Evolutionary conservation across 208 protist species (phyloP).

Genomic region (Polymyxa betae): DNA sequence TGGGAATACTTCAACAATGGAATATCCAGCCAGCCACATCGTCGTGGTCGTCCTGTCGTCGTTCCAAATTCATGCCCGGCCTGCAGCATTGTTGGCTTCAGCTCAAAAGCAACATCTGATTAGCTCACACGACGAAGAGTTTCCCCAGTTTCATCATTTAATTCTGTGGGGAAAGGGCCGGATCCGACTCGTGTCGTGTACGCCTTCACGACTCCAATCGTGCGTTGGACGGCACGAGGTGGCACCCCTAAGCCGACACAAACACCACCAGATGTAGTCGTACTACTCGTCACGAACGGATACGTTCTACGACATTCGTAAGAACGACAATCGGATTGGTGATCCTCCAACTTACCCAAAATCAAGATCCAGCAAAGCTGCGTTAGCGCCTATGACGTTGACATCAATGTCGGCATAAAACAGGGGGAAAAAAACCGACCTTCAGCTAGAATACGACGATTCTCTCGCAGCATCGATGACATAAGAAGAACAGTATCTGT

Average conservation of each 20-base stretch:
- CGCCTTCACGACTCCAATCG: slow-evolving; percentile 78
- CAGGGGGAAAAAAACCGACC: background rate
- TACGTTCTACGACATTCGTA: no score
- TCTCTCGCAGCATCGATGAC: background rate
- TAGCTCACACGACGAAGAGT: slow-evolving; percentile 56
- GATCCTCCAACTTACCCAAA: slow-evolving; percentile 69
- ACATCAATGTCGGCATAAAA: slow-evolving; percentile 36
- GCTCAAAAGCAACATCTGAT: slow-evolving; percentile 56
- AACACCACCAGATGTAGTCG: slow-evolving; percentile 65
- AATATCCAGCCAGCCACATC: slow-evolving; percentile 79
- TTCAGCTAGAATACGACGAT: background rate
- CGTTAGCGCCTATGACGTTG: slow-evolving; percentile 64
- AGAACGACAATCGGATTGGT: no score
- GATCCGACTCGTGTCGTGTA: slow-evolving; percentile 79
- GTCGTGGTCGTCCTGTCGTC: slow-evolving; percentile 74
- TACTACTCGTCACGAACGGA: slow-evolving; percentile 79
- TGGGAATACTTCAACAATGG: slow-evolving; percentile 72
- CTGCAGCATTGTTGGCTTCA: slow-evolving; percentile 60
- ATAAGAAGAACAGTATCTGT: slow-evolving; percentile 40
- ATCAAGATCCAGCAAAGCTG: slow-evolving; percentile 64
- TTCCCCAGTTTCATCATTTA: slow-evolving; percentile 58
- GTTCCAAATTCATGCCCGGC: slow-evolving; percentile 79
- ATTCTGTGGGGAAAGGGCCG: slow-evolving; percentile 68
- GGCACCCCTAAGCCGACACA: slow-evolving; percentile 73
- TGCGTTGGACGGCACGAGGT: slow-evolving; percentile 68